Conservation (phyloP, 352 stramenopile species). For the Pythium diclinum region DNA sequence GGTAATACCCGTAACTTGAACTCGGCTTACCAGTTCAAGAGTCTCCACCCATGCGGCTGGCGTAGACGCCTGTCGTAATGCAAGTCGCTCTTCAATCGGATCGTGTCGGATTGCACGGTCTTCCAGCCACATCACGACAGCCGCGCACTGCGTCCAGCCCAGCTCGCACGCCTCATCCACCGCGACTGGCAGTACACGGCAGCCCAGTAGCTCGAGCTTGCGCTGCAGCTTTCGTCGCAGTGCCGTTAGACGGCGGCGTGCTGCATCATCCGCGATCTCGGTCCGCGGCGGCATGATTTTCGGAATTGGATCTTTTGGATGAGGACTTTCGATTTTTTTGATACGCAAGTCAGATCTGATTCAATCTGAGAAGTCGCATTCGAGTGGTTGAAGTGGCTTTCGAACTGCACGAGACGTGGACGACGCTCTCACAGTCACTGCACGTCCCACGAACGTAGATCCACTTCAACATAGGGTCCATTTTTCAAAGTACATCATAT, state of each 20-base stretch:
- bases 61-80: neutral
- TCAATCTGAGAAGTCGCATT: too few species aligned
- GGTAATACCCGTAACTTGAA: too few species aligned
- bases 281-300: neutral
- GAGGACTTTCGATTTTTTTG: neutral
- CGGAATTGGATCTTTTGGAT: neutral
- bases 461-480: too few species aligned
- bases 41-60: neutral
- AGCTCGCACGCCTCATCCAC: neutral
- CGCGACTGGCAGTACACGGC: neutral
- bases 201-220: neutral
- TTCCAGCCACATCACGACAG: neutral
- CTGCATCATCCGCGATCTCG: neutral
- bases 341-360: too few species aligned
- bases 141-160: neutral
- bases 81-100: neutral
- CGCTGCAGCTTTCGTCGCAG: neutral
- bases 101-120: neutral
- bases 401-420: neutral
- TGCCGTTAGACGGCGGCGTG: too few species aligned
- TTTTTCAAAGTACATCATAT: too few species aligned
- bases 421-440: neutral
- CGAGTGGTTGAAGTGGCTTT: too few species aligned
- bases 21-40: neutral
- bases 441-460: neutral